Evolutionary conservation across 768 basidiomycete genomes (phyloP).

Genomic region (Amanita jacksonii): DNA sequence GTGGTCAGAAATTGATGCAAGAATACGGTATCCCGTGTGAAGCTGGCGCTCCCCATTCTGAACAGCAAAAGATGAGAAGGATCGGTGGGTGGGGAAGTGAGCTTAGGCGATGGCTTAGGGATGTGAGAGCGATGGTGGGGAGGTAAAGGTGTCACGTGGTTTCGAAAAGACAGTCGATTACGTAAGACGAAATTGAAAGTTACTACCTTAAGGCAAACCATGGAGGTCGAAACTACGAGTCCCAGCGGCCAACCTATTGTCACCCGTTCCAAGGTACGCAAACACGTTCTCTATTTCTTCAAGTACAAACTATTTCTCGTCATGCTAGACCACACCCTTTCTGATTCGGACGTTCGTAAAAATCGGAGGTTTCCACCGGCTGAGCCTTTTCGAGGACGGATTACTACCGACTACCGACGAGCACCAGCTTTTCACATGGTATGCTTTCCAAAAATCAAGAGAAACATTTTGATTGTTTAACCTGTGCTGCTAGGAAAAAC

Average conservation of each 20-base stretch:
- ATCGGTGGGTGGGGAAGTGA: conserved; percentile 43
- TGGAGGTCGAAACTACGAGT: not conserved
- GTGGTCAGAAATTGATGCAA: conserved; percentile 19
- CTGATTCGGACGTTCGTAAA: conserved; percentile 78
- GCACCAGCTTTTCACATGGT: conserved; percentile 80
- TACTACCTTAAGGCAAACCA: not conserved
- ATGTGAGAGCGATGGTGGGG: conserved; percentile 23
- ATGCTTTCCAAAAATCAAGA: conserved; percentile 11
- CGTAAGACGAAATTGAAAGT: not conserved
- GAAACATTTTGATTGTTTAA: not conserved
- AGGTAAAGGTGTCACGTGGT: too few species aligned
- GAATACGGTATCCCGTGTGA: conserved; percentile 27
- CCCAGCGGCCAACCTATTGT: conserved; percentile 23
- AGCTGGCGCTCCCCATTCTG: conserved; percentile 22
- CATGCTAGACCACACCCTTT: conserved; percentile 56
- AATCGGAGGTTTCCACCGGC: conserved; percentile 68
- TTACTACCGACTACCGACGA: conserved; percentile 71
- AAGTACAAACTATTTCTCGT: not conserved
- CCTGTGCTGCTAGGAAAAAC: conserved; percentile 50
- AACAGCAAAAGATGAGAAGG: conserved; percentile 30
- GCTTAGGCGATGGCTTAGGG: conserved; percentile 29
- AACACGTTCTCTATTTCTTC: not conserved
- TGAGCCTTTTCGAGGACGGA: conserved; percentile 69
- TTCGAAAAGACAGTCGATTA: too few species aligned
- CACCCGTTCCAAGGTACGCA: conserved; percentile 48